Evolutionary conservation across 2,329 filamentous ascomycete species (phyloP), one percentile per base, ranked within the genome.

Genomic region (Verruconis gallopava): DNA sequence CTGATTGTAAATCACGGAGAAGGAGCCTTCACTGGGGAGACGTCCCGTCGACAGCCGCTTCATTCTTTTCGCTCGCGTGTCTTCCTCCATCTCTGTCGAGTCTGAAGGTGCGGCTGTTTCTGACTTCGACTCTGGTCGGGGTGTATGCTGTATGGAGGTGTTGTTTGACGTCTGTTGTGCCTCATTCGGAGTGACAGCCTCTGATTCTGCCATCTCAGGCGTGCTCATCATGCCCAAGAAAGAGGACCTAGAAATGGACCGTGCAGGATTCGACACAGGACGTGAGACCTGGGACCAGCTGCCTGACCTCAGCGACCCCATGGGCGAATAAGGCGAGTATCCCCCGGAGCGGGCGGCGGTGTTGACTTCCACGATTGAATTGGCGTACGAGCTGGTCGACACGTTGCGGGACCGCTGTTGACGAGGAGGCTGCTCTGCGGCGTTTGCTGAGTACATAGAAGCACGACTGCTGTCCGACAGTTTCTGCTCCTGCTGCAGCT

Each of bases 351-450:
- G 69, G 11, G 80, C 79, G 21, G 73, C 68, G 47, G 61, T 75
- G 55, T 83, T 84, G 25, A 77, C 71, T 42, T 81, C 79, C 40
- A 83, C 68, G 46, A 84, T 81, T n/a, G 79, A 82, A 48, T 65
- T 69, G 14, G 59, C 51, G 45, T 61, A 63, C 4, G 62, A 65
- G 53, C 61, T 62, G 44, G 55, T 59, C 15, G 62, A 65, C 18
- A 60, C 49, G 37, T 61, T 61, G 45, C 62, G 60, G 45, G 60
- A 63, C 22, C 61, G 51, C 21, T 49, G 49, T 20, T 50, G 51
- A n/a, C 50, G 44, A 12, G 32, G 17, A 9, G 6, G 34, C 13
- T 20, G 34, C 40, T 59, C 56, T 38, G 49, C 48, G 21, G 49
- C 44, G 35, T 25, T 28, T 15, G 11, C 37, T 19, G 13, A 39